Evolutionary conservation across 208 protist genomes (phyloP).

Genomic region (Leishmania aethiopica): DNA sequence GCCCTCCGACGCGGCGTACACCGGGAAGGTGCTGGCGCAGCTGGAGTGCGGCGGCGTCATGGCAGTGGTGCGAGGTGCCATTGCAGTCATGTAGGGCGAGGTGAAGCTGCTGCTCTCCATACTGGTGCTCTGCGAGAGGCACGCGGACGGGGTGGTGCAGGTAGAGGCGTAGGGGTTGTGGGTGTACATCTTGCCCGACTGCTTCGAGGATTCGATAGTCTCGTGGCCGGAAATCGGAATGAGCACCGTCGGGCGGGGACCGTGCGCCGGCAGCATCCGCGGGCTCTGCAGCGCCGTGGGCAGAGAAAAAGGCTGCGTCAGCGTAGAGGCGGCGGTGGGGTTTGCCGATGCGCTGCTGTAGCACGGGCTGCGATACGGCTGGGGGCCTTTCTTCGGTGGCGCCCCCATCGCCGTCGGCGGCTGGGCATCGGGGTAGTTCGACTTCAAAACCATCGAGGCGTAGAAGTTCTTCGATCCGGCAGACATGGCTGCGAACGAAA

Average conservation of each 20-base stretch:
- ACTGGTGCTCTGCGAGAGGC: slow-evolving; percentile 28
- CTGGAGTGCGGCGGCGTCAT: background rate
- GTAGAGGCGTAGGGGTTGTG: slow-evolving; percentile 82
- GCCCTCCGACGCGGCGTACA: slow-evolving; percentile 20
- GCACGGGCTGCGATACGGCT: slow-evolving; percentile 28
- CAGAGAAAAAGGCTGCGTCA: background rate
- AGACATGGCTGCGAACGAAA: slow-evolving; percentile 24
- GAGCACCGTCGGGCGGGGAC: background rate
- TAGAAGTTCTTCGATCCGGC: slow-evolving; percentile 41
- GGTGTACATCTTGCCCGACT: slow-evolving; percentile 38
- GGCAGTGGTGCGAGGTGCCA: background rate
- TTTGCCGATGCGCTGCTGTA: slow-evolving; percentile 13
- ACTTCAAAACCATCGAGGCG: slow-evolving; percentile 58
- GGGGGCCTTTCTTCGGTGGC: slow-evolving; percentile 15
- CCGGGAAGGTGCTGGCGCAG: background rate
- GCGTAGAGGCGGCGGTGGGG: background rate
- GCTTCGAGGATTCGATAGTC: slow-evolving; percentile 1
- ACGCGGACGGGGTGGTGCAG: slow-evolving; percentile 13
- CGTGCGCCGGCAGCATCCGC: slow-evolving; percentile 8
- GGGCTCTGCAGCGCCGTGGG: slow-evolving; percentile 9
- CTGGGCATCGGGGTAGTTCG: slow-evolving; percentile 38
- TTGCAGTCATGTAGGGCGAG: slow-evolving; percentile 2
- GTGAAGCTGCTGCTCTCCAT: slow-evolving; percentile 22
- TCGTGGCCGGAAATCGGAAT: slow-evolving; percentile 23
- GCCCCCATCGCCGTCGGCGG: background rate